Base-by-base conservation (phyloP, 176 grass and related monocot genomes). In the Triticum turgidum region DNA sequence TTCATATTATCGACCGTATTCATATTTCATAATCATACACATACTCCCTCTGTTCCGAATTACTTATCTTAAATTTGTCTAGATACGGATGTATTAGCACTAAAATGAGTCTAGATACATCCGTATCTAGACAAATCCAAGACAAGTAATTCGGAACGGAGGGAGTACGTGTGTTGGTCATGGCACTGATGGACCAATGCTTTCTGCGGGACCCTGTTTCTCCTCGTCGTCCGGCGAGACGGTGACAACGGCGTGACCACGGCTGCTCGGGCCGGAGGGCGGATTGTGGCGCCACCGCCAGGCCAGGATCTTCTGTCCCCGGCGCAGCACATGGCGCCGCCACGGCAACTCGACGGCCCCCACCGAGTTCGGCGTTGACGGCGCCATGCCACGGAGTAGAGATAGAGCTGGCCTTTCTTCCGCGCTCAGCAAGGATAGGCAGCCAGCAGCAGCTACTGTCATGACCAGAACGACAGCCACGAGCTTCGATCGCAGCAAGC, bases 191-290 rank as follows among this genome's bases (percentile, higher is more conserved):
- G 37, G 21, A n/a, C 11, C 37, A 14, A 14, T 5, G n/a, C 41
- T 30, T 11, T 4, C 18, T 39, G 7, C 18, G 17, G 5, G 21
- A n/a, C 7, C 52, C 35, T 32, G 35, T 21, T 38, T 34, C 52
- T 33, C 22, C 10, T 75, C 39, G 27, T 77, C 61, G 11, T 49
- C 61, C 20, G 83, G 83, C 5, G 20, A 12, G 71, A 37, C 72
- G 61, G 34, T 20, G 11, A 63, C 82, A 35, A 12, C 49, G 35
- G 54, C 49, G 20, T 87, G 85, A 22, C 85, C 78, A 5, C 78
- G 67, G 77, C 69, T 65, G 77, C 85, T 87, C 18, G 85, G 78
- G 24, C 77, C 85, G 37, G 85, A 87, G 7, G 85, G 67, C 15
- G 78, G 85, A 24, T 81, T 33, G 47, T 15, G 58, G 67, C 49